Conservation (phyloP, 768 basidiomycete species). For the Boletellus emodensis region DNA sequence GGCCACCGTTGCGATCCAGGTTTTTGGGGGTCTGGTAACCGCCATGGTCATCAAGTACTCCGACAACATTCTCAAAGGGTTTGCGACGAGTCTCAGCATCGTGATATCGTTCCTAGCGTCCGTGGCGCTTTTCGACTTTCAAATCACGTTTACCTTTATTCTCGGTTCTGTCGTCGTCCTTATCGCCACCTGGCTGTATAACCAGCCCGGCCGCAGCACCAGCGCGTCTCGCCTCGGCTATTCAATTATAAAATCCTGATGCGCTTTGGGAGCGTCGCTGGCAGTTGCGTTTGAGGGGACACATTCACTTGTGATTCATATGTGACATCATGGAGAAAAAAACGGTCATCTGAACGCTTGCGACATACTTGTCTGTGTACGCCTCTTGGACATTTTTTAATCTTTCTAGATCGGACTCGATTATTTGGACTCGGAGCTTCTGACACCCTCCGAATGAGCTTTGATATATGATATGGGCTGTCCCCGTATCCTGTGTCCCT, state of each 20-base stretch:
- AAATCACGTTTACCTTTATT: constrained; percentile 80
- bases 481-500: constrained; percentile 12
- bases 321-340: constrained; percentile 1
- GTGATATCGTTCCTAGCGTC: constrained; percentile 93
- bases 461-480: constrained; percentile 21
- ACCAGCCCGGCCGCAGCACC: constrained; percentile 50
- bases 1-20: constrained; percentile 85
- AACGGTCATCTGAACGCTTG: constrained; percentile 12
- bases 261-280: constrained; percentile 3
- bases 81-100: constrained; percentile 92
- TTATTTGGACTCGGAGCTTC: constrained; percentile 17
- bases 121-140: constrained; percentile 85
- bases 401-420: constrained; percentile 26
- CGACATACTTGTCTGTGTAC: constrained; percentile 15
- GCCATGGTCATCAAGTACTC: constrained; percentile 94
- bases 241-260: constrained; percentile 24
- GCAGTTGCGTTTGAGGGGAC: not conserved
- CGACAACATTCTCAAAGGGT: constrained; percentile 90
- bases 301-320: not conserved
- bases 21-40: constrained; percentile 87
- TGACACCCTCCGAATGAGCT: constrained; percentile 12
- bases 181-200: constrained; percentile 89
- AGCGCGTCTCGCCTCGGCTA: constrained; percentile 28
- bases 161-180: constrained; percentile 82
- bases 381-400: constrained; percentile 22